These are phyloP conservation scores for Hirsutella thompsonii DNA, from an alignment of 2,329 filamentous ascomycete species.

Conservation along the genomic window DNA sequence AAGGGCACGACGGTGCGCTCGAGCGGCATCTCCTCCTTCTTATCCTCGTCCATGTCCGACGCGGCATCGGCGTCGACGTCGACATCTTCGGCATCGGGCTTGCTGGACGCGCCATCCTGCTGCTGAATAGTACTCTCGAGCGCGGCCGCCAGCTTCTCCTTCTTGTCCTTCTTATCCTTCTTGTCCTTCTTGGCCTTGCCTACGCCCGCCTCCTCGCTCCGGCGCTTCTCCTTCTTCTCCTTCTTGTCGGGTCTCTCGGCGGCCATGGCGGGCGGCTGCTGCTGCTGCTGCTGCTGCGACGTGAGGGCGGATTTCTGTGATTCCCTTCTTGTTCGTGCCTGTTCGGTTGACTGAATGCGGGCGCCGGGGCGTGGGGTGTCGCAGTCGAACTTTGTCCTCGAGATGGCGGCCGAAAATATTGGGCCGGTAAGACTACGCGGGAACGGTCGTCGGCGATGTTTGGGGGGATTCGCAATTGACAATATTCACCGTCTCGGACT, in stretches of 20 bases:
- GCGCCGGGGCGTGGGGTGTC: too few species aligned
- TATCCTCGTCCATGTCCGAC: conserved; percentile 32
- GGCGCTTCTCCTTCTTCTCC: conserved; percentile 43
- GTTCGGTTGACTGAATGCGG: background rate
- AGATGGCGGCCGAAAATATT: too few species aligned
- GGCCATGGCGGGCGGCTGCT: conserved; percentile 30
- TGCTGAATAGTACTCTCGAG: conserved; percentile 54
- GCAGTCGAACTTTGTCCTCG: too few species aligned
- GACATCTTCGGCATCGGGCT: conserved; percentile 4
- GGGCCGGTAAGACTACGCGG: too few species aligned
- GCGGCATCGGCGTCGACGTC: conserved; percentile 26
- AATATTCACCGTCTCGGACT: conserved; percentile 11
- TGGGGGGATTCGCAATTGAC: background rate
- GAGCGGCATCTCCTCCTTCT: conserved; percentile 26
- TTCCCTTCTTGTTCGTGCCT: background rate
- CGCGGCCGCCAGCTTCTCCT: conserved; percentile 55
- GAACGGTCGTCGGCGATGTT: too few species aligned
- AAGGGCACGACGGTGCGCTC: conserved; percentile 64
- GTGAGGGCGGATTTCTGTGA: conserved; percentile 6
- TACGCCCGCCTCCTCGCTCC: conserved; percentile 39
- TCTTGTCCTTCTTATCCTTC: conserved; percentile 59
- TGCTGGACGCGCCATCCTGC: conserved; percentile 34
- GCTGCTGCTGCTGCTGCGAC: background rate
- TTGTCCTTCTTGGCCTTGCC: conserved; percentile 45
- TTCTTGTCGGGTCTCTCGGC: conserved; percentile 36